phyloP scores from a whole-genome alignment of 202 grass and related monocot genomes.

The Carex arenaria region DNA sequence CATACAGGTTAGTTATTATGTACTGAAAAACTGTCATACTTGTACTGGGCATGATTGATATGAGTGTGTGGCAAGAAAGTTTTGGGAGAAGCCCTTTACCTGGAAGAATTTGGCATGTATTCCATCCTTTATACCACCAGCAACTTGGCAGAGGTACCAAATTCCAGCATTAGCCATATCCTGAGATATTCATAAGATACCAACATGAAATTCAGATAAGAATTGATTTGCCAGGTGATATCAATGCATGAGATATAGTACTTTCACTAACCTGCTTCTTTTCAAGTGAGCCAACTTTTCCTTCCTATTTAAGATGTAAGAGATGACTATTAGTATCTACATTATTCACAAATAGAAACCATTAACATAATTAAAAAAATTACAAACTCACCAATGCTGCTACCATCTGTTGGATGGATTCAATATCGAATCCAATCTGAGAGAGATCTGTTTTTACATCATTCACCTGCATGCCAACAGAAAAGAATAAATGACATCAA shows the following conservation, averaged over 20 bases:
- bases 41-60: neutral
- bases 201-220: conserved; percentile 29
- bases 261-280: conserved; percentile 70
- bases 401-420: conserved; percentile 79
- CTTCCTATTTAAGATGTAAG: conserved; percentile 54
- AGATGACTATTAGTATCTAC: conserved; percentile 19
- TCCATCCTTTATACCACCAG: conserved; percentile 82
- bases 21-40: neutral
- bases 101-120: conserved; percentile 74
- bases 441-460: conserved; percentile 73
- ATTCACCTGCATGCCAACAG: conserved; percentile 41
- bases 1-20: neutral
- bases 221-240: conserved; percentile 5
- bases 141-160: conserved; percentile 89
- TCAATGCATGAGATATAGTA: neutral
- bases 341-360: conserved; percentile 3
- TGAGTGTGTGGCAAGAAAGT: neutral
- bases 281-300: conserved; percentile 81
- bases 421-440: conserved; percentile 95
- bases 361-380: neutral
- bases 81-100: conserved; percentile 17
- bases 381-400: conserved; percentile 65
- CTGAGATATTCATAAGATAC: conserved; percentile 34
- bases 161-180: conserved; percentile 86
- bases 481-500: neutral